Evolutionary conservation across 169 alveolate genomes (phyloP).

Genomic region (Miamiensis avidus): DNA sequence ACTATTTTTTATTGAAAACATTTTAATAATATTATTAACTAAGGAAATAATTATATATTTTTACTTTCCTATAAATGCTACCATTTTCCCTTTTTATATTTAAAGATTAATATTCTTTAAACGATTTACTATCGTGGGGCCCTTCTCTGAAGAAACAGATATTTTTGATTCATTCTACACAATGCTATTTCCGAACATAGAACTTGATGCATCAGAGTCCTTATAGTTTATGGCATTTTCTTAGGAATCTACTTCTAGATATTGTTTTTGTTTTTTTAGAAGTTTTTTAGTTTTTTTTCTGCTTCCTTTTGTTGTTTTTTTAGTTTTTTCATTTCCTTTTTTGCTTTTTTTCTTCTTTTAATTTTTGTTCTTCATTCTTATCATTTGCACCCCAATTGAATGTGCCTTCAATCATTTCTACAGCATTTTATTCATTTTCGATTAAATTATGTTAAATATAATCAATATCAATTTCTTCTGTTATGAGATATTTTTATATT

Average conservation of each 20-base stretch:
- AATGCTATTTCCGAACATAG: background rate
- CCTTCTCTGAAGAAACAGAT: background rate
- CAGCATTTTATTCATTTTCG: background rate
- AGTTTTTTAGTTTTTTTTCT: no score
- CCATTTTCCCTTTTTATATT: constrained; percentile 28
- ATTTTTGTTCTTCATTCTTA: no score
- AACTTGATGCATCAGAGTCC: background rate
- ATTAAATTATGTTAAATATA: constrained; percentile 26
- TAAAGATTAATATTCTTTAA: constrained; percentile 28
- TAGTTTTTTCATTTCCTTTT: background rate
- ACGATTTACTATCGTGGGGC: background rate
- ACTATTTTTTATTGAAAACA: constrained; percentile 2
- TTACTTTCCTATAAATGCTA: constrained; percentile 42
- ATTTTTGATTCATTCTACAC: background rate
- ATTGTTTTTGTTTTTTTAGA: background rate
- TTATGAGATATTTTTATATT: constrained; percentile 47
- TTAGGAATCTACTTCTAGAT: background rate
- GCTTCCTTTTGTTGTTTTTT: background rate
- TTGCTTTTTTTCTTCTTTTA: no score
- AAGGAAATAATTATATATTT: no score
- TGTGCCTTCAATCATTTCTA: background rate
- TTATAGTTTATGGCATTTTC: background rate
- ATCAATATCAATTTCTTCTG: constrained; percentile 38
- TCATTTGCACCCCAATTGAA: background rate
- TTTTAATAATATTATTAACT: no score